phyloP scores from a whole-genome alignment of 352 stramenopile species.

The Globisporangium irregulare region DNA sequence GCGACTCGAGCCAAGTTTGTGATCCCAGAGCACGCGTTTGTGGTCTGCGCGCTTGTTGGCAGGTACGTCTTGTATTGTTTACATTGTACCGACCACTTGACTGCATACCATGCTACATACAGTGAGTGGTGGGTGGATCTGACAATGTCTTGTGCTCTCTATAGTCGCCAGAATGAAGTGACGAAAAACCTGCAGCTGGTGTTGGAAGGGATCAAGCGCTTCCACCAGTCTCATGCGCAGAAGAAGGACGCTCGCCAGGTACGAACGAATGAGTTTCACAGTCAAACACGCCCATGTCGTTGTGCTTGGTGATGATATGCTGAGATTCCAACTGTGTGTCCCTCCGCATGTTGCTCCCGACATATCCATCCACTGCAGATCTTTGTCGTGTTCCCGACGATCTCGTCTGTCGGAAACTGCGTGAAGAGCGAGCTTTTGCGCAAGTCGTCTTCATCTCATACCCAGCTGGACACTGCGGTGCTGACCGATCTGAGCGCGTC shows the following conservation, averaged over 20 bases:
- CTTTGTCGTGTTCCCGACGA: slow-evolving; percentile 62
- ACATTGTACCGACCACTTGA: background rate
- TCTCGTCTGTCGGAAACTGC: slow-evolving; percentile 29
- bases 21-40: slow-evolving; percentile 34
- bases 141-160: background rate
- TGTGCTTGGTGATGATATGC: background rate
- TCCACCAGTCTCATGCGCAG: background rate
- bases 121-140: background rate
- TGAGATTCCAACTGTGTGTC: background rate
- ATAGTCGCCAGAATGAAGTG: slow-evolving; percentile 64
- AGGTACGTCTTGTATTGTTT: slow-evolving; percentile 29
- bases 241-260: slow-evolving; percentile 22
- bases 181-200: slow-evolving; percentile 36
- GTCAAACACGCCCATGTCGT: background rate
- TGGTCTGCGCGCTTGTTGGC: slow-evolving; percentile 64
- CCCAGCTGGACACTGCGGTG: slow-evolving; percentile 15
- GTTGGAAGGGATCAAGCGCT: slow-evolving; percentile 34
- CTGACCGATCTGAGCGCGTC: slow-evolving; percentile 23
- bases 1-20: slow-evolving; percentile 19
- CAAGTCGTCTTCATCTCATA: background rate
- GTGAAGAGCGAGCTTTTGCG: slow-evolving; percentile 22
- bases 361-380: slow-evolving; percentile 25
- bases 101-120: background rate
- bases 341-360: background rate
- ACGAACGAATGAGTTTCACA: background rate